These are phyloP conservation scores for Bipolaris bicolor DNA, from an alignment of 2,329 filamentous ascomycete species.

Conservation along the genomic window DNA sequence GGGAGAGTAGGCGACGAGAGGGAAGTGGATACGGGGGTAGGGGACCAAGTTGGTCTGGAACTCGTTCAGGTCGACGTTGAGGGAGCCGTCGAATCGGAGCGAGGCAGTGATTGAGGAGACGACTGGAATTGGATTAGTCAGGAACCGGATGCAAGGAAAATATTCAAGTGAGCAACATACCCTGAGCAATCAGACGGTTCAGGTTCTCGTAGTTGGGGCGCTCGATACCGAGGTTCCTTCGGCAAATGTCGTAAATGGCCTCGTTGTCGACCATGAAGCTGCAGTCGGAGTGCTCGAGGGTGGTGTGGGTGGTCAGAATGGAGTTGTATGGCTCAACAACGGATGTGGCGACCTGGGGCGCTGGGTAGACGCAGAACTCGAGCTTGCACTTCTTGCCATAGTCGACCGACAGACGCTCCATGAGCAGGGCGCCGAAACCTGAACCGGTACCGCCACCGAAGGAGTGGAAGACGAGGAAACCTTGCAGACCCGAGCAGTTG, in stretches of 20 bases:
- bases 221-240: conserved; percentile 95
- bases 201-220: conserved; percentile 98
- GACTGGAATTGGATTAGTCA: conserved; percentile 60
- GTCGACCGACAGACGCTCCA: conserved; percentile 98
- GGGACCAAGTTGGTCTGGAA: conserved; percentile 99
- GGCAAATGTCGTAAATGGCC: conserved; percentile 99
- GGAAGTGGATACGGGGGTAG: conserved; percentile 99
- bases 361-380: conserved; percentile 99
- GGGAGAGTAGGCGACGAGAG: conserved; percentile 93
- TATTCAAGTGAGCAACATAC: conserved; percentile 54
- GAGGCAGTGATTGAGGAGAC: conserved; percentile 98
- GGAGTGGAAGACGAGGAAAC: conserved; percentile 99
- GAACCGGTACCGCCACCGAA: conserved; percentile 99
- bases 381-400: conserved; percentile 99
- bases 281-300: conserved; percentile 98
- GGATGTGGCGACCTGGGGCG: conserved; percentile 93
- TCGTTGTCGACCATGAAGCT: conserved; percentile 99
- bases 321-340: conserved; percentile 99
- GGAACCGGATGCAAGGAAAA: not conserved
- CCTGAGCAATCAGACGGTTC: conserved; percentile 97
- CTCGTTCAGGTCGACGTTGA: conserved; percentile 99
- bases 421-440: conserved; percentile 95
- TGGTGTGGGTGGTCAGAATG: conserved; percentile 98
- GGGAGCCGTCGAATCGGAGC: conserved; percentile 96
- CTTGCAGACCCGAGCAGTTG: conserved; percentile 96